Evolutionary conservation across 2,329 filamentous ascomycete genomes (phyloP), one percentile per base, ranked within the genome.

Genomic region (Penicillium sp.): DNA sequence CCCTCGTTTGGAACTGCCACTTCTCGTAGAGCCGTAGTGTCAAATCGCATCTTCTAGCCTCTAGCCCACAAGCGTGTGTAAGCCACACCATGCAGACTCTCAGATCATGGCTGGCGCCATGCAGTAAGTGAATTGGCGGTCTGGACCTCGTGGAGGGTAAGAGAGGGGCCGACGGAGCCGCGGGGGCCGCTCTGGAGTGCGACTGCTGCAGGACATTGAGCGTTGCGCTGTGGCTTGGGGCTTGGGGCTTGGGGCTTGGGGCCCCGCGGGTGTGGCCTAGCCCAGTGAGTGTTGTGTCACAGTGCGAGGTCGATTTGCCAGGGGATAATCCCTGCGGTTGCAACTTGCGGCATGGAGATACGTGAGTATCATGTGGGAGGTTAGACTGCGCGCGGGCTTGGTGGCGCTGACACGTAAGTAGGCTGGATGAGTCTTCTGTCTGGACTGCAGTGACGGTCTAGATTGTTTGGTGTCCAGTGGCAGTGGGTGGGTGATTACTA

Each of bases 331-430:
- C 39, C 17, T 42, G 39, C 12, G 22, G 11, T 47, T 47, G 25
- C 11, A 45, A 22, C 12, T 45, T 34, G 35, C 3, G 15, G 41
- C 11, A 42, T 42, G 58, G 57, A 39, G 54, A 45, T 51, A 55
- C 43, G 48, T 57, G 43, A 59, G 31, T 56, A 63, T 66, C 61
- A 64, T 59, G 58, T 55, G 58, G 58, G 25, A 56, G 39, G 15
- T 37, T 64, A 58, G 42, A 22, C 37, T n/a, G 39, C 7, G 39
- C 4, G 10, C 2, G 17, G 43, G 63, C 35, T 57, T 59, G 54
- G 65, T 69, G 67, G 67, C 65, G 64, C 63, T 68, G 67, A 69
- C 67, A 69, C 66, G 65, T 69, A 66, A 42, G 48, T 60, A 35
- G 25, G 38, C 12, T 50, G 25, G 31, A 38, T 38, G 48, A 38